Conservation (phyloP, 179 eudicot genomes). For the Drosera spatulata region DNA sequence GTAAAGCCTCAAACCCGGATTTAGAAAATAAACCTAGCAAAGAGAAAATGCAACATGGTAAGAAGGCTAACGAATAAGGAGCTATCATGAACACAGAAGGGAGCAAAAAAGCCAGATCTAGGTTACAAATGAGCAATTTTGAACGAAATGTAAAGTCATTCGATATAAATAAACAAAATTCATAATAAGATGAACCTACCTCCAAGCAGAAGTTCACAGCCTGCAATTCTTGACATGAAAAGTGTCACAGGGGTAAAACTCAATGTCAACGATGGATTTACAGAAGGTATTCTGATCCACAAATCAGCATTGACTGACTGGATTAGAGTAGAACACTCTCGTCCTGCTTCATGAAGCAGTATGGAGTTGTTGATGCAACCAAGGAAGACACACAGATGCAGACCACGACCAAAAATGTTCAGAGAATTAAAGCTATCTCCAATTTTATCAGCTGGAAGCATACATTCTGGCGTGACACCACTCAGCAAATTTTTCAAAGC, state of each 20-base stretch:
- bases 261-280: constrained; percentile 15
- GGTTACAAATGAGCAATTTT: no score
- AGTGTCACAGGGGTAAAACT: constrained; percentile 25
- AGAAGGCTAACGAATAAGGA: not conserved
- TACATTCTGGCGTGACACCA: constrained; percentile 45
- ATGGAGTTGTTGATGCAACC: constrained; percentile 15
- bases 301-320: constrained; percentile 52
- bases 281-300: constrained; percentile 67
- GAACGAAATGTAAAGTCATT: no score
- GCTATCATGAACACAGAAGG: no score
- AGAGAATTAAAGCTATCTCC: constrained; percentile 36
- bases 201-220: constrained; percentile 48
- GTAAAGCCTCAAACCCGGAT: constrained; percentile 43
- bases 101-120: no score
- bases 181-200: constrained; percentile 28
- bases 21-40: constrained; percentile 32
- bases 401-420: constrained; percentile 59
- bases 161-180: not conserved
- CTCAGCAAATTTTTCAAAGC: constrained; percentile 22
- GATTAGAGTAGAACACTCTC: constrained; percentile 26
- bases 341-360: constrained; percentile 14
- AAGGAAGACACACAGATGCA: constrained; percentile 38
- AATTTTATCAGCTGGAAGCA: constrained; percentile 28
- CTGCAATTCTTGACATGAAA: constrained; percentile 43
- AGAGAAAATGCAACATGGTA: constrained; percentile 1